Percentiles rank a stretch among this genome's conserved stretches.
Conservation (phyloP, 345 rosid genomes). For the Salix udensis region DNA sequence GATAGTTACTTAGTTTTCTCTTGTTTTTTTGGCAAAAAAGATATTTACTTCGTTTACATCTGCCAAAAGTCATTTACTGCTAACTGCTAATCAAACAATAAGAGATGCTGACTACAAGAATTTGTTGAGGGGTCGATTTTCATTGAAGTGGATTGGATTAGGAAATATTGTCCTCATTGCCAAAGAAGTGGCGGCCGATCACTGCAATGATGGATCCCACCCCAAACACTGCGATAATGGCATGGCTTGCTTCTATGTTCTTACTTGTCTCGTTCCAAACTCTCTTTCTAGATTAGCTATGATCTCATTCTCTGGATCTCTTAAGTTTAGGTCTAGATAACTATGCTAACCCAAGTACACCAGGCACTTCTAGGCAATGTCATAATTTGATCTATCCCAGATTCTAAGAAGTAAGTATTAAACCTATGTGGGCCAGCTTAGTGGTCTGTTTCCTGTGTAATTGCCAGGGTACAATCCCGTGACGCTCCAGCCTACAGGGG, state of each 20-base stretch:
- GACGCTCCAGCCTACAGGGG: background rate
- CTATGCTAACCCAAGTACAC: background rate
- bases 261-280: background rate
- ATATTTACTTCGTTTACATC: constrained; percentile 3
- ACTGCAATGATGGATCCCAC: no score
- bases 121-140: constrained; percentile 17
- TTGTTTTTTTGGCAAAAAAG: no score
- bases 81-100: constrained; percentile 9
- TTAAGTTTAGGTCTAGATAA: background rate
- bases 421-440: background rate
- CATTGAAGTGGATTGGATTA: constrained; percentile 25
- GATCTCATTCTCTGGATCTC: background rate
- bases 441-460: background rate
- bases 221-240: constrained; percentile 8
- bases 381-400: background rate
- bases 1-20: constrained; percentile 14
- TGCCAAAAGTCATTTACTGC: constrained; percentile 9
- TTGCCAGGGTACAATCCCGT: background rate
- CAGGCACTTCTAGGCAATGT: background rate
- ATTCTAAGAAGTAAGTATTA: no score
- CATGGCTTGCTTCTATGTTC: constrained; percentile 1
- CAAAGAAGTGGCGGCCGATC: constrained; percentile 19
- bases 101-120: constrained; percentile 3
- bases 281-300: background rate
- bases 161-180: constrained; percentile 19